Percentiles rank a stretch among this genome's conserved stretches.
Evolutionary conservation across 208 protist genomes (phyloP).

Genomic region (Kentomonas sorsogonicus): DNA sequence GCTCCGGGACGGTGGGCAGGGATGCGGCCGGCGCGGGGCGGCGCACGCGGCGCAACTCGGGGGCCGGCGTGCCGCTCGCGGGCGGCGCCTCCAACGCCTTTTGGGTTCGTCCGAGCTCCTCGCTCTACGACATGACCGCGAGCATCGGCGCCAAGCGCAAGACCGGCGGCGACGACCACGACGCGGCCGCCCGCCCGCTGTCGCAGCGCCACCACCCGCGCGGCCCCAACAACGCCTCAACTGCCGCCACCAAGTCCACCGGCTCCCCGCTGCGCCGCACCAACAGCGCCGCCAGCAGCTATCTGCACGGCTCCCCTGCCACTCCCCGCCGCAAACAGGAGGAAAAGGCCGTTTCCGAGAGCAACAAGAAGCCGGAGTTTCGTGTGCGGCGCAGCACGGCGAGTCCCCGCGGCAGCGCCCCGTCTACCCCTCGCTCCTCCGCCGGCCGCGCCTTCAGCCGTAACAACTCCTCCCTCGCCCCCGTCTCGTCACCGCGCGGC

Average conservation of each 20-base stretch:
- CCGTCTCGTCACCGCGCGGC: neutral
- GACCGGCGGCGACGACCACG: constrained; percentile 12
- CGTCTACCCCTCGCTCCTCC: neutral
- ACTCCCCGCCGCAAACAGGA: no score
- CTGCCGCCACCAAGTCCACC: neutral
- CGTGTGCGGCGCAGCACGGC: constrained; percentile 1
- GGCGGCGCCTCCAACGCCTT: constrained; percentile 32
- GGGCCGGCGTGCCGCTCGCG: constrained; percentile 8
- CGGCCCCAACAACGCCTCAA: neutral
- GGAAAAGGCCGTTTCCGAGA: no score
- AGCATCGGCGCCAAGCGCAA: constrained; percentile 59
- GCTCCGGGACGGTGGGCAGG: no score
- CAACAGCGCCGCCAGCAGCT: no score
- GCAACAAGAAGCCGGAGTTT: no score
- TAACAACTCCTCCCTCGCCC: neutral
- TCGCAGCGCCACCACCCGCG: neutral
- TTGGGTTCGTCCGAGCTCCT: constrained; percentile 48
- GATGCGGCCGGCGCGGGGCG: neutral
- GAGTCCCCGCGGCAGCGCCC: neutral
- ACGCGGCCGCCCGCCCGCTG: constrained; percentile 1
- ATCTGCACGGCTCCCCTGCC: no score
- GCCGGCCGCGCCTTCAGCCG: neutral
- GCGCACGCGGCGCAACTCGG: neutral
- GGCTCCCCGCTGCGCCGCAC: no score
- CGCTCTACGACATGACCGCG: constrained; percentile 55